These are phyloP conservation scores for Lactuca saligna DNA, from an alignment of 129 eudicot species.

Conservation along the genomic window DNA sequence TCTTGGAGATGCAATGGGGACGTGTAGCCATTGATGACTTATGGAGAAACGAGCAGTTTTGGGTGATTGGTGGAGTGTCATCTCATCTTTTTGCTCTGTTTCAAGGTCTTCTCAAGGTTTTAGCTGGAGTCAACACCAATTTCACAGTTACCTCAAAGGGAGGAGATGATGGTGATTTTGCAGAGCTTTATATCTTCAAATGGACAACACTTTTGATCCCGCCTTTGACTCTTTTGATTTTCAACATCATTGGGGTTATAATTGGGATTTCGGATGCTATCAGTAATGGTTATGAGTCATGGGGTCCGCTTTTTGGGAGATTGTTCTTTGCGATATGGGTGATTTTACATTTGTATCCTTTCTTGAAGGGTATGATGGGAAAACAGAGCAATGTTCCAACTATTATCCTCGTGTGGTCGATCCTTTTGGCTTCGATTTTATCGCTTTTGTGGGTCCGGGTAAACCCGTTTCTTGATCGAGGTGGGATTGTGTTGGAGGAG, in stretches of 20 bases:
- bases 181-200: slow-evolving; percentile 69
- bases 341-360: slow-evolving; percentile 76
- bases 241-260: slow-evolving; percentile 60
- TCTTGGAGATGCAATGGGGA: slow-evolving; percentile 84
- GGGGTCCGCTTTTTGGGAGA: slow-evolving; percentile 76
- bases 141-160: slow-evolving; percentile 73
- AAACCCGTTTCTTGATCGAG: slow-evolving; percentile 57
- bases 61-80: slow-evolving; percentile 81
- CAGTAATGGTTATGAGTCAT: slow-evolving; percentile 68
- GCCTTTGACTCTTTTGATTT: slow-evolving; percentile 55
- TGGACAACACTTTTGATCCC: slow-evolving; percentile 79
- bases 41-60: slow-evolving; percentile 87
- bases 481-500: slow-evolving; percentile 62
- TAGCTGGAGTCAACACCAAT: slow-evolving; percentile 82
- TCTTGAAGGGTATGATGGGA: slow-evolving; percentile 85
- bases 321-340: slow-evolving; percentile 80
- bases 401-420: slow-evolving; percentile 72
- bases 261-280: slow-evolving; percentile 72
- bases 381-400: slow-evolving; percentile 60
- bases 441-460: slow-evolving; percentile 76
- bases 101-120: slow-evolving; percentile 77
- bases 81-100: slow-evolving; percentile 70
- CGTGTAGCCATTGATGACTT: slow-evolving; percentile 61
- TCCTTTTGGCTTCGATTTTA: slow-evolving; percentile 64
- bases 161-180: slow-evolving; percentile 65